phyloP scores from a whole-genome alignment of 345 rosid genomes.

The Psidium friedrichsthalianum region DNA sequence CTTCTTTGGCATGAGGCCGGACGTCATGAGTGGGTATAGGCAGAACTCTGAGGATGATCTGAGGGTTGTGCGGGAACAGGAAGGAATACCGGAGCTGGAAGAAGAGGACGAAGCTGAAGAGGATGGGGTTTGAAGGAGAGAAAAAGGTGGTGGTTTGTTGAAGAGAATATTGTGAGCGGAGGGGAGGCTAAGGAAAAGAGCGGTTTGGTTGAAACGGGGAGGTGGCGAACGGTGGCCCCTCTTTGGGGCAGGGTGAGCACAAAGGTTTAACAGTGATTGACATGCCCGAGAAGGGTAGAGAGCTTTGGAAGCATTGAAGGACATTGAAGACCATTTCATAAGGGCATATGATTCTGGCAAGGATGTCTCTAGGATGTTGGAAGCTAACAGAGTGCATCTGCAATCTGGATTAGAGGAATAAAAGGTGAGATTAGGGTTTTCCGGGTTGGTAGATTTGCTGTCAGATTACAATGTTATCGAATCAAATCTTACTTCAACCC shows the following conservation, averaged over 20 bases:
- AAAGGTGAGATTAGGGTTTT: slow-evolving; percentile 32
- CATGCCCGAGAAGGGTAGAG: slow-evolving; percentile 46
- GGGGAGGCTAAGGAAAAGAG: slow-evolving; percentile 8
- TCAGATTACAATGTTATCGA: not conserved
- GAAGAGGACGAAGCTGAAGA: slow-evolving; percentile 29
- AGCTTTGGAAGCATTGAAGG: slow-evolving; percentile 62
- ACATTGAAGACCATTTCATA: slow-evolving; percentile 54
- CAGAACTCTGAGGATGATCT: slow-evolving; percentile 38
- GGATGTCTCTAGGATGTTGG: slow-evolving; percentile 63
- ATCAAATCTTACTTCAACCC: not conserved
- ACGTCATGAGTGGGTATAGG: slow-evolving; percentile 32
- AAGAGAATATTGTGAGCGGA: slow-evolving; percentile 4
- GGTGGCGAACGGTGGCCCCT: slow-evolving; percentile 9
- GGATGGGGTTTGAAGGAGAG: slow-evolving; percentile 2
- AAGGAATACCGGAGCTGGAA: slow-evolving; percentile 73
- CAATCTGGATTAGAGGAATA: slow-evolving; percentile 45
- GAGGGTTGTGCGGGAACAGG: slow-evolving; percentile 50
- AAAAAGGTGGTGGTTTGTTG: slow-evolving; percentile 14
- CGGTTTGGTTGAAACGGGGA: slow-evolving; percentile 12
- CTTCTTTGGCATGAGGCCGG: slow-evolving; percentile 43
- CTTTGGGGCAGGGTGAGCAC: slow-evolving; percentile 22
- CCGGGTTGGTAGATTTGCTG: not conserved
- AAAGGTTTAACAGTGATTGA: slow-evolving; percentile 37
- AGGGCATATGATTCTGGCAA: slow-evolving; percentile 71
- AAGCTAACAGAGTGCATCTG: slow-evolving; percentile 40